Evolutionary conservation across 768 basidiomycete species (phyloP), one percentile per base, ranked within the genome.

Genomic region (Hysterangium stoloniferum): DNA sequence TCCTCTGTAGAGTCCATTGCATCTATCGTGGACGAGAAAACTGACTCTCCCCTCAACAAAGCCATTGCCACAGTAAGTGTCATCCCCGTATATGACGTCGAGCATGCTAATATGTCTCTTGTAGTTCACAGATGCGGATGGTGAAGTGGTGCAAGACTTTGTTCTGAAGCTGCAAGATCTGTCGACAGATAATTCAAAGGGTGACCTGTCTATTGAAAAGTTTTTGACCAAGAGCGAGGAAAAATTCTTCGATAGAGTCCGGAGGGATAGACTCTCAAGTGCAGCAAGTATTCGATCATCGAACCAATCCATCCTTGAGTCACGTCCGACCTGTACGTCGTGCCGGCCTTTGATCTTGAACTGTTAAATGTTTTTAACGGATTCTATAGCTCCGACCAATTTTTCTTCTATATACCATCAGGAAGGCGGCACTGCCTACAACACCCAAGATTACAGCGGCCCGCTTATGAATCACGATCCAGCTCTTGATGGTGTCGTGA

Each of bases 61-160:
- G 90, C 92, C 9, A 89, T 91, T 59, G 84, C 84, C 47, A 84
- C 90, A 53, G 88, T 91, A 60, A 57, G 78, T 68, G 17, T 56
- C 22, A 4, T 12, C 28, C 24, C 37, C 22, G 35, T 35, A 24
- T 33, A 45, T 28, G 20, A 24, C 24, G 20, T 17, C 25, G 31
- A 6, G 27, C 20, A 41, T 33, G n/a, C n/a, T n/a, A n/a, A 53
- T 51, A 19, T 35, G 41, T 45, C 7, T n/a, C 34, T 25, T 29
- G 47, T 45, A 92, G 86, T 96, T 96, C 68, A 95, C 93, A 19
- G 93, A 95, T 64, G 75, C 88, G 1, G 91, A 95, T 63, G 93
- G 93, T 31, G 89, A 89, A 41, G 92, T 96, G 44, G 86, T 91
- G 8, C 78, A 84, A 31, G 83, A 88, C 50, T 96, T 95, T 66